Percentiles rank a stretch among this genome's conserved stretches.
phyloP scores from a whole-genome alignment of 768 basidiomycete species.

The Austroboletus festivus region DNA sequence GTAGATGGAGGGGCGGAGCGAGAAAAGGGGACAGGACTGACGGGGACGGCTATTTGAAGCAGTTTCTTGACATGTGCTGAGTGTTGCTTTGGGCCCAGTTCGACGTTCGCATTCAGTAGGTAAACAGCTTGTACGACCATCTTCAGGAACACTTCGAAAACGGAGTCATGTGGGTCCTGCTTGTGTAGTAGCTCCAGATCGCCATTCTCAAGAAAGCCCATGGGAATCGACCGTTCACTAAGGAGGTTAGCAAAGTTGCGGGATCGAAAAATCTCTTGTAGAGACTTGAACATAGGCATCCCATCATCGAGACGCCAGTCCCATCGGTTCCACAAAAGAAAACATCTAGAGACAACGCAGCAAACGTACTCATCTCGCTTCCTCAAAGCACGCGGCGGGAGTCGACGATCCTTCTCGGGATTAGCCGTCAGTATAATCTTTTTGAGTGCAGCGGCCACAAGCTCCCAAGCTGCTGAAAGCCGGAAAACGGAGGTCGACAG shows the following conservation, averaged over 20 bases:
- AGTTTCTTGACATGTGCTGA: conserved; percentile 59
- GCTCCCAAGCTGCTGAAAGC: conserved; percentile 62
- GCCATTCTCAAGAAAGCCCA: conserved; percentile 60
- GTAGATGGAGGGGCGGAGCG: conserved; percentile 46
- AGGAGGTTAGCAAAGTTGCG: conserved; percentile 74
- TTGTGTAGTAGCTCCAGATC: conserved; percentile 52
- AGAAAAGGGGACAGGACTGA: conserved; percentile 65
- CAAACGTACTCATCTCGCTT: conserved; percentile 71
- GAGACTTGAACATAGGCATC: conserved; percentile 53
- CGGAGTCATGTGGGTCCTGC: conserved; percentile 57
- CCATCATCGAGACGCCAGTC: conserved; percentile 65
- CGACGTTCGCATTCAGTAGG: conserved; percentile 32
- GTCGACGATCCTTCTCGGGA: conserved; percentile 38
- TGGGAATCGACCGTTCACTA: conserved; percentile 61
- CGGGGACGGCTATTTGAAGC: conserved; percentile 67
- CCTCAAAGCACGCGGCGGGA: conserved; percentile 38
- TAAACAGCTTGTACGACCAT: conserved; percentile 64
- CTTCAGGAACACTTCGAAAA: conserved; percentile 79
- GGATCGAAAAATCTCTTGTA: conserved; percentile 72
- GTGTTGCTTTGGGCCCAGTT: conserved; percentile 32
- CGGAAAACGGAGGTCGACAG: conserved; percentile 36
- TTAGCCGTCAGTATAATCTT: conserved; percentile 55
- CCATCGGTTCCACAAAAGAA: conserved; percentile 74
- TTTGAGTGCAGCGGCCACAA: conserved; percentile 56
- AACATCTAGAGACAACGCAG: conserved; percentile 67